A percentile compares a stretch with the other conserved stretches of the same genome.
These are phyloP conservation scores for Lepidium aucheri DNA, from an alignment of 345 rosid species.

Conservation along the genomic window DNA sequence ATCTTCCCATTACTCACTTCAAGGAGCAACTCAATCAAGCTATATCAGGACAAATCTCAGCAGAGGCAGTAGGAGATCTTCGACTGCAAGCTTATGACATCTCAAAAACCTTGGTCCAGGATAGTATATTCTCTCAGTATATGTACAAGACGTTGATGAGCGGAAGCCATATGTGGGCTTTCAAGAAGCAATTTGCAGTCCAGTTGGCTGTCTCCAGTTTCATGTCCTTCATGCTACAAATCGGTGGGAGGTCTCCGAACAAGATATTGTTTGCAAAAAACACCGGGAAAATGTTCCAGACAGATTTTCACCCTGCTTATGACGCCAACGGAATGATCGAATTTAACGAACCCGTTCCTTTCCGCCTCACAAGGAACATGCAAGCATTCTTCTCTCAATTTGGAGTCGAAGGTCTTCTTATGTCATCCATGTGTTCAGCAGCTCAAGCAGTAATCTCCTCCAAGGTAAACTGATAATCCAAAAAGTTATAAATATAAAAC, in stretches of 20 bases:
- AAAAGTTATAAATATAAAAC: too few species aligned
- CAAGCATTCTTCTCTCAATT: constrained; percentile 92
- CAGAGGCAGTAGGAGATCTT: constrained; percentile 87
- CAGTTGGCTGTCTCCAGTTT: constrained; percentile 97
- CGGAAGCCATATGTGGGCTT: constrained; percentile 96
- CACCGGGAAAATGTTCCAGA: constrained; percentile 94
- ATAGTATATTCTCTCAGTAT: constrained; percentile 86
- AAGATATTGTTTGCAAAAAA: constrained; percentile 94
- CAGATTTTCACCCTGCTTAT: constrained; percentile 97
- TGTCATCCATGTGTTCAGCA: constrained; percentile 90
- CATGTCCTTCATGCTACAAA: constrained; percentile 97
- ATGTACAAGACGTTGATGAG: constrained; percentile 86
- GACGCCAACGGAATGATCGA: constrained; percentile 86
- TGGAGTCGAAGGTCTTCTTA: constrained; percentile 93
- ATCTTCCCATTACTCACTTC: constrained; percentile 77
- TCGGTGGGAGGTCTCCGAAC: constrained; percentile 96
- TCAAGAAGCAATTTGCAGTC: constrained; percentile 93
- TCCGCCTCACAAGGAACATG: constrained; percentile 97
- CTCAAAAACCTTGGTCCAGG: constrained; percentile 62
- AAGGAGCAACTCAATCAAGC: constrained; percentile 96
- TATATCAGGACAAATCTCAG: constrained; percentile 76
- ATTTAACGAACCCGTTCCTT: constrained; percentile 89
- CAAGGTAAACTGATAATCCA: constrained; percentile 38
- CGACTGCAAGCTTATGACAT: constrained; percentile 93
- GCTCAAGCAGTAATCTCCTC: constrained; percentile 90